phyloP scores from a whole-genome alignment of 805 yeast species.

The Wickerhamiella nectarea region DNA sequence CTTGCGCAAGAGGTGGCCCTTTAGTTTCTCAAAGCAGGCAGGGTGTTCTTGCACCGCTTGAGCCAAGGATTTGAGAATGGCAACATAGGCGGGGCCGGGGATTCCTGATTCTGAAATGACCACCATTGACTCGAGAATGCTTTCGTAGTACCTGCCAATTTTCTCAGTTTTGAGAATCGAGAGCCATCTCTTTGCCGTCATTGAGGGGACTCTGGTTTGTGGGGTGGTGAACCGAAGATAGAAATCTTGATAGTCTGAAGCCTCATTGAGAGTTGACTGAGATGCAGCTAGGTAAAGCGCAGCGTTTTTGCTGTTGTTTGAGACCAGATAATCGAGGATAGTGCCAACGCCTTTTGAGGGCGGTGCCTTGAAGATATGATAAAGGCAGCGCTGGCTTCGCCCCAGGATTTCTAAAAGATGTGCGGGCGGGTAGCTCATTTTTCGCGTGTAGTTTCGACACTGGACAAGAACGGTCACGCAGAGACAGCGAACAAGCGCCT shows the following conservation, averaged over 20 bases:
- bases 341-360: not conserved
- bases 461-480: not conserved
- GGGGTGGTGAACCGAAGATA: conserved; percentile 5
- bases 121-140: conserved; percentile 10
- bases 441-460: not conserved
- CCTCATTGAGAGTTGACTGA: not conserved
- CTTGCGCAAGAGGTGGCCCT: conserved; percentile 1
- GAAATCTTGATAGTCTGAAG: conserved; percentile 1
- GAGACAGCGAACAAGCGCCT: conserved; percentile 7
- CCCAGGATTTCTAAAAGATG: conserved; percentile 7
- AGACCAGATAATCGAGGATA: conserved; percentile 4
- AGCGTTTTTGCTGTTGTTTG: not conserved
- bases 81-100: conserved; percentile 9
- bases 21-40: conserved; percentile 3
- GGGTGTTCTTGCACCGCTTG: conserved; percentile 8
- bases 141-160: conserved; percentile 8
- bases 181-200: conserved; percentile 6
- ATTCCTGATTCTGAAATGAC: conserved; percentile 4
- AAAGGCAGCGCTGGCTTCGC: conserved; percentile 5
- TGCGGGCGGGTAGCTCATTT: conserved; percentile 1
- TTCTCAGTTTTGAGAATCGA: not conserved
- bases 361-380: not conserved
- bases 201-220: not conserved
- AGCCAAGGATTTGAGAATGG: conserved; percentile 9
- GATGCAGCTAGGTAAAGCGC: conserved; percentile 8